Conservation (phyloP, 140 eudicot genomes). For the Cichorium intybus region DNA sequence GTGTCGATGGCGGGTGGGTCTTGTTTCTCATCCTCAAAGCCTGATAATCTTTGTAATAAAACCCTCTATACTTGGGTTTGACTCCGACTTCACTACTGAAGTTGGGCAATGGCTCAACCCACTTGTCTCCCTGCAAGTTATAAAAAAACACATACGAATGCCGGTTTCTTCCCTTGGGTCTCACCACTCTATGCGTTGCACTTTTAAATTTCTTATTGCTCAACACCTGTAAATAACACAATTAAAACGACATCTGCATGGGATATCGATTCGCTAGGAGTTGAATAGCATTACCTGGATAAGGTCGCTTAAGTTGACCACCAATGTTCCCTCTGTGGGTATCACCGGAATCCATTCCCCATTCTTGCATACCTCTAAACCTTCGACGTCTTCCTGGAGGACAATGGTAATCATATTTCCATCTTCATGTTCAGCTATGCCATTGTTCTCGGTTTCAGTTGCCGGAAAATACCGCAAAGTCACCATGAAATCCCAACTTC, state of each 20-base stretch:
- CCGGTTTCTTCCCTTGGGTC: conserved; percentile 34
- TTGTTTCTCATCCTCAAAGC: conserved; percentile 55
- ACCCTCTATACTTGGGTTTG: conserved; percentile 44
- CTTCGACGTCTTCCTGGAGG: conserved; percentile 54
- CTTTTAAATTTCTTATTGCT: conserved; percentile 57
- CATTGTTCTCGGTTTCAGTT: conserved; percentile 27
- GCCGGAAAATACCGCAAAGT: conserved; percentile 37
- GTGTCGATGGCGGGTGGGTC: conserved; percentile 54
- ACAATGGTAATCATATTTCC: conserved; percentile 41
- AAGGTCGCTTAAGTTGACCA: conserved; percentile 51
- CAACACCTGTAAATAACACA: conserved; percentile 27
- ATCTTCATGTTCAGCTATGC: conserved; percentile 48
- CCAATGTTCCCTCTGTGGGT: conserved; percentile 37
- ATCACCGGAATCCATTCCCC: conserved; percentile 47
- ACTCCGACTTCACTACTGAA: conserved; percentile 37
- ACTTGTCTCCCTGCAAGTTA: conserved; percentile 43
- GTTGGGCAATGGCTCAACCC: conserved; percentile 59
- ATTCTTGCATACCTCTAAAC: conserved; percentile 42
- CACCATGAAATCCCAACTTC: conserved; percentile 48
- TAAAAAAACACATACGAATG: conserved; percentile 43
- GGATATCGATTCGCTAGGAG: too few species aligned
- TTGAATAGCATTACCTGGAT: conserved; percentile 33
- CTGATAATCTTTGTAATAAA: conserved; percentile 45
- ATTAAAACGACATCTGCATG: neutral
- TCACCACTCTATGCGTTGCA: conserved; percentile 50